Conservation (phyloP, 179 eudicot species). For the Drosera spatulata region DNA sequence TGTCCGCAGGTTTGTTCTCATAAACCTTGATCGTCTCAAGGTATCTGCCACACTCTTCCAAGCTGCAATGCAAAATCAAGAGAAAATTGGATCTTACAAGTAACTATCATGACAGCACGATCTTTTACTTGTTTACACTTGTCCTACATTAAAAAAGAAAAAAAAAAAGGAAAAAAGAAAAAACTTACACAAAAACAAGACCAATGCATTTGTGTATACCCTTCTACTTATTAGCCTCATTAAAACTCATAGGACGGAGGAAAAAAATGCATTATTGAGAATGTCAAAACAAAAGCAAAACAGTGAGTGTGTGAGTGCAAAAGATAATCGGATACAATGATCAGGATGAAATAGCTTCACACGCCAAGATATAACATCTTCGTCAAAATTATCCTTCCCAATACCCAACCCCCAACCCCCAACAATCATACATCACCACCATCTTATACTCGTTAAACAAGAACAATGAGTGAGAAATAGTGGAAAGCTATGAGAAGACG, state of each 20-base stretch:
- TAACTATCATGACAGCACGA: too few species aligned
- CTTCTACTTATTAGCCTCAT: neutral
- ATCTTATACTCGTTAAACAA: neutral
- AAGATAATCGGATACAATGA: too few species aligned
- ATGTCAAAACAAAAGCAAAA: too few species aligned
- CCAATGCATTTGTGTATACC: neutral
- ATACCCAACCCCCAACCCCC: too few species aligned
- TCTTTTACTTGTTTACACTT: too few species aligned
- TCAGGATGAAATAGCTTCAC: too few species aligned
- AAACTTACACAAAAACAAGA: neutral
- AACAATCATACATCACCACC: too few species aligned
- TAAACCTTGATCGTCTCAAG: slow-evolving; percentile 86
- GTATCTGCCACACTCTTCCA: slow-evolving; percentile 98
- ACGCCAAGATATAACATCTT: too few species aligned
- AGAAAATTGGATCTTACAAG: neutral
- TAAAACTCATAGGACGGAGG: neutral
- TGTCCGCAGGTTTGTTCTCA: slow-evolving; percentile 92
- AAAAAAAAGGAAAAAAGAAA: neutral
- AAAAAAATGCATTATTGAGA: too few species aligned
- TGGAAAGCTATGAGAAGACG: neutral
- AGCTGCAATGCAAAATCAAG: slow-evolving; percentile 23
- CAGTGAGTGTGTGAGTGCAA: too few species aligned
- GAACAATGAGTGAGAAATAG: neutral
- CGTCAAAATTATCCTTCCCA: too few species aligned
- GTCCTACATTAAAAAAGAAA: neutral